These are phyloP conservation scores for Microascus cirrosus DNA, from an alignment of 2,329 filamentous ascomycete species.

Conservation along the genomic window DNA sequence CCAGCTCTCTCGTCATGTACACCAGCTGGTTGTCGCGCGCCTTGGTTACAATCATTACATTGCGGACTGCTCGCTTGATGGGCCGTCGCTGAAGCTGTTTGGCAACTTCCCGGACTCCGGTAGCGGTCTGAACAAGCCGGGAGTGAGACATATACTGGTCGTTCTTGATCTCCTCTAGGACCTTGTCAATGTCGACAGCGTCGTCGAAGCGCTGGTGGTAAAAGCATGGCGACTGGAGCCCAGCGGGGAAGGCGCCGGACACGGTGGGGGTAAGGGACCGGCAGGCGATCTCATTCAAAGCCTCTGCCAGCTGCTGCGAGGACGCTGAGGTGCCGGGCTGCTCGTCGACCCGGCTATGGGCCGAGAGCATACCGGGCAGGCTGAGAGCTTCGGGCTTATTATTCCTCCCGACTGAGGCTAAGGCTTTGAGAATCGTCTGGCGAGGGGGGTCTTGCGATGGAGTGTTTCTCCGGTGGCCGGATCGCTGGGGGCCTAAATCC, in stretches of 20 bases:
- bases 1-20: constrained; percentile 73
- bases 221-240: constrained; percentile 84
- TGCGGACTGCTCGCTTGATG: constrained; percentile 82
- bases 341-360: constrained; percentile 21
- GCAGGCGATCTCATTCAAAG: constrained; percentile 39
- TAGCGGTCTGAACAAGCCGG: constrained; percentile 87
- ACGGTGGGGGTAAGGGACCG: constrained; percentile 17
- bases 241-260: constrained; percentile 41
- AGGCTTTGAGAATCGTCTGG: constrained; percentile 73
- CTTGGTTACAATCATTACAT: constrained; percentile 98
- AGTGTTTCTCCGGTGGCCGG: constrained; percentile 32
- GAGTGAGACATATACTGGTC: constrained; percentile 90
- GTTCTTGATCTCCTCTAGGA: constrained; percentile 85
- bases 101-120: constrained; percentile 87
- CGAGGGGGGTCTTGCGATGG: constrained; percentile 59
- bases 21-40: constrained; percentile 92
- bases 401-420: constrained; percentile 55
- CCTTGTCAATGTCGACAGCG: constrained; percentile 86
- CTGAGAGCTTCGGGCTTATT: constrained; percentile 53
- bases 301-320: constrained; percentile 49
- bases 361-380: constrained; percentile 46
- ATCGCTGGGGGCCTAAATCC: constrained; percentile 1
- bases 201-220: constrained; percentile 97
- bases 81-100: constrained; percentile 88
- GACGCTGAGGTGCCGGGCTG: constrained; percentile 36